Evolutionary conservation across 2,329 filamentous ascomycete species (phyloP).

Genomic region (Cytospora schulzeri): DNA sequence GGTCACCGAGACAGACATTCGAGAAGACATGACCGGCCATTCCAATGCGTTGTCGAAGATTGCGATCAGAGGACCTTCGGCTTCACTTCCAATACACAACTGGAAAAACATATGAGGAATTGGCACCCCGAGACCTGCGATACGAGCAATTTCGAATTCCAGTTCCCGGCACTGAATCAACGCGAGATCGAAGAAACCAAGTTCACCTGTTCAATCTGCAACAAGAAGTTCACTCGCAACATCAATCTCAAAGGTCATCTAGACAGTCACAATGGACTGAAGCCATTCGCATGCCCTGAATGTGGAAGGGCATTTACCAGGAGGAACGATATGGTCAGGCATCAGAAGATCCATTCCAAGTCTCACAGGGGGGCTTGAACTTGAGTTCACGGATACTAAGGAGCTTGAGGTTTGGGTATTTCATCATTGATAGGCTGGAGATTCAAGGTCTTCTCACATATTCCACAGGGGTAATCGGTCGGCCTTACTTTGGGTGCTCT

Average conservation of each 20-base stretch:
- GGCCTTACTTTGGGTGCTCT: too few species aligned
- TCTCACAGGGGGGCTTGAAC: background rate
- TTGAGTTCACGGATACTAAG: background rate
- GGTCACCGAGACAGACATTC: background rate
- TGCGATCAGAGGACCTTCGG: background rate
- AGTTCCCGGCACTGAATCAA: background rate
- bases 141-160: background rate
- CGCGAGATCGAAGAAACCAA: background rate
- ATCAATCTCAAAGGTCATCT: background rate
- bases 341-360: background rate
- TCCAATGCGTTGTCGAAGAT: background rate
- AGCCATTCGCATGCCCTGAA: background rate
- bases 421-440: too few species aligned
- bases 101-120: background rate
- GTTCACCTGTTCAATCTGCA: background rate
- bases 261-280: background rate
- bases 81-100: background rate
- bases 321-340: background rate
- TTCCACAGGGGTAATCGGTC: too few species aligned
- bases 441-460: too few species aligned
- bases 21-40: background rate
- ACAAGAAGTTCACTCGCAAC: background rate
- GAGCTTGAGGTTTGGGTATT: too few species aligned
- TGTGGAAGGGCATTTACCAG: background rate
- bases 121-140: background rate